phyloP scores from a whole-genome alignment of 257 asterid genomes.

The Gentiana macrophylla region DNA sequence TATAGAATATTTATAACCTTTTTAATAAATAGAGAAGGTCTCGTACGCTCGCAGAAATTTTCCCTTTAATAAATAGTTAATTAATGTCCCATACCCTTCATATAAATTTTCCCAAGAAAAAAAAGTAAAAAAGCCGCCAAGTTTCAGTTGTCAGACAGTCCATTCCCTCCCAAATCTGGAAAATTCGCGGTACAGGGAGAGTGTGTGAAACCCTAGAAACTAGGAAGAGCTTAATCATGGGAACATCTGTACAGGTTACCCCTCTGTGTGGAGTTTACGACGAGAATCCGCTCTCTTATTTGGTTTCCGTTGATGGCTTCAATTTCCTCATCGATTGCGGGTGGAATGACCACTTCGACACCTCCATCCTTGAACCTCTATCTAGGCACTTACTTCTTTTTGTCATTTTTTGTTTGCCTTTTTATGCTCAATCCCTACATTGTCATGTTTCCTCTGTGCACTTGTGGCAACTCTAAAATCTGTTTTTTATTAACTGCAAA shows the following conservation, averaged over 20 bases:
- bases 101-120: too few species aligned
- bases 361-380: conserved; percentile 81
- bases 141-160: too few species aligned
- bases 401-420: neutral
- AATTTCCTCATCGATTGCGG: conserved; percentile 92
- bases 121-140: too few species aligned
- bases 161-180: too few species aligned
- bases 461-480: too few species aligned
- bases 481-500: neutral
- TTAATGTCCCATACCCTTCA: too few species aligned
- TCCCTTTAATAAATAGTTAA: too few species aligned
- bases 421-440: neutral
- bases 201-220: neutral
- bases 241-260: conserved; percentile 95
- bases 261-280: conserved; percentile 92
- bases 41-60: too few species aligned
- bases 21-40: too few species aligned
- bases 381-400: conserved; percentile 36
- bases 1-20: too few species aligned
- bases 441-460: too few species aligned
- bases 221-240: conserved; percentile 33
- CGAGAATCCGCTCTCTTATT: conserved; percentile 84
- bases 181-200: neutral
- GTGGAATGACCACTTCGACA: conserved; percentile 97
- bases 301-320: conserved; percentile 84